phyloP scores from a whole-genome alignment of 139 green algal genomes.

The Closterium sp. region DNA sequence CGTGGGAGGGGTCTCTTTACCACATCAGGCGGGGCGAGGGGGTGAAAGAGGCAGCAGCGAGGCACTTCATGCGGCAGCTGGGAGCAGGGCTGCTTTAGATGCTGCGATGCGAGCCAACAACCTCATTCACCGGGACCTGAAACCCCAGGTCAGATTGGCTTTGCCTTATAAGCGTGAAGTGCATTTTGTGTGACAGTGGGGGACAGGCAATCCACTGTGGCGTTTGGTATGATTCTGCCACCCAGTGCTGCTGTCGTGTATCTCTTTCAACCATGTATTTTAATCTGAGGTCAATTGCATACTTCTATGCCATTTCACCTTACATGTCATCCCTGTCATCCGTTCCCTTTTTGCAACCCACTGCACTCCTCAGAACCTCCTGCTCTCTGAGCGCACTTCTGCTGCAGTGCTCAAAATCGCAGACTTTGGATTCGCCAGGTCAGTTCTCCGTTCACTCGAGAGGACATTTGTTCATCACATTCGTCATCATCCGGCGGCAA shows the following conservation, averaged over 20 bases:
- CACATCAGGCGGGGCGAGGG: slow-evolving; percentile 60
- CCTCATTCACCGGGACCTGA: slow-evolving; percentile 95
- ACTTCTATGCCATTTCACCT: background rate
- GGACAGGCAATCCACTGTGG: too few species aligned
- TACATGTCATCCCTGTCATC: background rate
- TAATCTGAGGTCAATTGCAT: too few species aligned
- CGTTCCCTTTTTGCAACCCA: background rate
- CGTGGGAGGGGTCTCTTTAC: too few species aligned
- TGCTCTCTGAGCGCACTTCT: slow-evolving; percentile 14
- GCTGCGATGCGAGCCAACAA: slow-evolving; percentile 77
- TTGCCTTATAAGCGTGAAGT: too few species aligned
- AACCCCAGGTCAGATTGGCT: slow-evolving; percentile 92
- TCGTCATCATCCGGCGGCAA: too few species aligned
- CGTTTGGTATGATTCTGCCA: too few species aligned
- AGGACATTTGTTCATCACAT: too few species aligned
- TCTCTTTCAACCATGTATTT: too few species aligned
- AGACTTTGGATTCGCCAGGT: slow-evolving; percentile 97
- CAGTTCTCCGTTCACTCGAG: slow-evolving; percentile 41
- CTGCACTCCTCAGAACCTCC: slow-evolving; percentile 42
- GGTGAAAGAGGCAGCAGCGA: slow-evolving; percentile 50
- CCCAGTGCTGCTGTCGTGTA: too few species aligned
- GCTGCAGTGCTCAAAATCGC: slow-evolving; percentile 83
- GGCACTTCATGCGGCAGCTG: slow-evolving; percentile 83
- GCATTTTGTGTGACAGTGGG: too few species aligned
- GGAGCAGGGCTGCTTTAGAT: slow-evolving; percentile 75